A percentile compares a stretch with the other conserved stretches of the same genome.
These are phyloP conservation scores for Mariannaea elegans DNA, from an alignment of 2,329 filamentous ascomycete species.

Conservation along the genomic window DNA sequence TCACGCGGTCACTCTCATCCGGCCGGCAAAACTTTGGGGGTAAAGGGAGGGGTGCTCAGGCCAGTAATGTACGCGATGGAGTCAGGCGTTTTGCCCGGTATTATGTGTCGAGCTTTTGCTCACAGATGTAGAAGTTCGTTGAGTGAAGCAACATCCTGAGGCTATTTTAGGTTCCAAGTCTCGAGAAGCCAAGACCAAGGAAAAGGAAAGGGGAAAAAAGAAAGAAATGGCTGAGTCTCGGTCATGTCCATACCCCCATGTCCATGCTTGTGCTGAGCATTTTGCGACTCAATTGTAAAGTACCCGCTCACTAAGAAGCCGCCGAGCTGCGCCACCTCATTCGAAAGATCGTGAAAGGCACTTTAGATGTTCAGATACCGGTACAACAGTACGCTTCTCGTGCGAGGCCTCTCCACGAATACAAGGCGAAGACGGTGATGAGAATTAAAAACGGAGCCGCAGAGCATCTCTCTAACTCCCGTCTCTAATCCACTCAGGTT, in stretches of 20 bases:
- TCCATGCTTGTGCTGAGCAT: background rate
- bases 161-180: background rate
- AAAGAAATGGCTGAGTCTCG: background rate
- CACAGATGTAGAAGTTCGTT: no score
- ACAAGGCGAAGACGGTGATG: background rate
- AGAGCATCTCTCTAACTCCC: no score
- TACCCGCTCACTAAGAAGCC: conserved; percentile 9
- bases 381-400: background rate
- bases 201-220: background rate
- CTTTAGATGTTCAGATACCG: background rate
- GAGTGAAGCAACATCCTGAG: no score
- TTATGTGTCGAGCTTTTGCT: no score
- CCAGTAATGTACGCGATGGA: no score
- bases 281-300: background rate
- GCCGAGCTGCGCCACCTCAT: conserved; percentile 9
- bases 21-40: background rate
- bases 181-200: no score
- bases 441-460: background rate
- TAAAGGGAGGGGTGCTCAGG: background rate
- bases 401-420: background rate
- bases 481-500: no score
- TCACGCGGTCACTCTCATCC: background rate
- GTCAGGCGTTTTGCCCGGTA: no score
- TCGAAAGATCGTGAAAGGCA: background rate
- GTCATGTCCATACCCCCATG: background rate